Evolutionary conservation across 805 yeast species (phyloP).

Genomic region (Metschnikowia colocasiae): DNA sequence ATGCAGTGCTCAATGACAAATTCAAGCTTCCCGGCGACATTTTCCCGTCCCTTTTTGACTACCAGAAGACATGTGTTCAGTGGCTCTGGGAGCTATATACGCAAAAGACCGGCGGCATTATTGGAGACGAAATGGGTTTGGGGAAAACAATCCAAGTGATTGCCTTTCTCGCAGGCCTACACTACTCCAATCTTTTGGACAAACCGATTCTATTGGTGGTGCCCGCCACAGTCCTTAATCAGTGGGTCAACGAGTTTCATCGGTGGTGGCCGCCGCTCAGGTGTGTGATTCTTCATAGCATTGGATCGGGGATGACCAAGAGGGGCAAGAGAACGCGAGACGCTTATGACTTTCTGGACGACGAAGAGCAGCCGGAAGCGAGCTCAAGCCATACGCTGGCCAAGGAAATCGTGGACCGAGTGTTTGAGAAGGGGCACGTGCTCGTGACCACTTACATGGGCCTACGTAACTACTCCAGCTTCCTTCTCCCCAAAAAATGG

Average conservation of each 20-base stretch:
- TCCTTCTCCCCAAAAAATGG: slow-evolving; percentile 70
- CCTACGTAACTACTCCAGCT: slow-evolving; percentile 60
- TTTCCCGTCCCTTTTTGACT: slow-evolving; percentile 80
- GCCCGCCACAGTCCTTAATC: slow-evolving; percentile 94
- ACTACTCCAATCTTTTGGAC: slow-evolving; percentile 68
- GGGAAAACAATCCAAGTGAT: slow-evolving; percentile 95
- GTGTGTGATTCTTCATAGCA: slow-evolving; percentile 82
- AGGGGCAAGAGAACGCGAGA: slow-evolving; percentile 34
- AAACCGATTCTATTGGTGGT: slow-evolving; percentile 86
- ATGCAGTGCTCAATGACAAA: slow-evolving; percentile 66
- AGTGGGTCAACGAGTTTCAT: slow-evolving; percentile 96
- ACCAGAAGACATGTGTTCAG: slow-evolving; percentile 94
- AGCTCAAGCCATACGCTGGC: slow-evolving; percentile 36
- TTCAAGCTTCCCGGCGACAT: slow-evolving; percentile 88
- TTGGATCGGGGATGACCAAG: slow-evolving; percentile 76
- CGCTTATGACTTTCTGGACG: slow-evolving; percentile 19
- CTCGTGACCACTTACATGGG: slow-evolving; percentile 91
- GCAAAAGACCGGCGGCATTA: slow-evolving; percentile 89
- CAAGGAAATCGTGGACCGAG: slow-evolving; percentile 49
- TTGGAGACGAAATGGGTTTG: slow-evolving; percentile 98
- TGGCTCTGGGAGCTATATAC: slow-evolving; percentile 94
- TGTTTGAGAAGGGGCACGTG: slow-evolving; percentile 71
- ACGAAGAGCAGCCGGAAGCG: slow-evolving; percentile 3
- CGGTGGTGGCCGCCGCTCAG: slow-evolving; percentile 98
- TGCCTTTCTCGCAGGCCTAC: slow-evolving; percentile 86